A percentile compares a stretch with the other conserved stretches of the same genome.
phyloP scores from a whole-genome alignment of 2,329 filamentous ascomycete species.

The Fusarium verticillioides region DNA sequence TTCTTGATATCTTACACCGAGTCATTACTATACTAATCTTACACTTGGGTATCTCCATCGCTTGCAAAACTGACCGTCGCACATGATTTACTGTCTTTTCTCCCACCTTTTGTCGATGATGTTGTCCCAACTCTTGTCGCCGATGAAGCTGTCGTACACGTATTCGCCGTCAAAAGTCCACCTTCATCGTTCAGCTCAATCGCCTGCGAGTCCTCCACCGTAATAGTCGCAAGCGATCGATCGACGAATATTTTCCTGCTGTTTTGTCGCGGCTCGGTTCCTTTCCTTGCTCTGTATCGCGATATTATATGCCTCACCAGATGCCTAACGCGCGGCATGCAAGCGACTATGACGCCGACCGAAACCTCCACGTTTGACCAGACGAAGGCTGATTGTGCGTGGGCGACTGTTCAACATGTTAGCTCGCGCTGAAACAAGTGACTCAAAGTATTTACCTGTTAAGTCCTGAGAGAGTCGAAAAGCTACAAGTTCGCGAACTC shows the following conservation, averaged over 20 bases:
- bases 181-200: neutral
- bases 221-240: slow-evolving; percentile 15
- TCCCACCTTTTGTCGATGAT: neutral
- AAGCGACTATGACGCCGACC: slow-evolving; percentile 27
- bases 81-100: neutral
- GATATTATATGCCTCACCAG: neutral
- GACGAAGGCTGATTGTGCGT: slow-evolving; percentile 15
- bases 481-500: neutral
- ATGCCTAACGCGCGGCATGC: slow-evolving; percentile 26
- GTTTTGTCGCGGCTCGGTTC: neutral
- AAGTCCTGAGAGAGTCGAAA: slow-evolving; percentile 6
- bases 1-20: neutral
- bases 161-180: neutral
- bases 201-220: neutral
- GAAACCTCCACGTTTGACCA: slow-evolving; percentile 19
- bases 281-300: neutral
- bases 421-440: neutral
- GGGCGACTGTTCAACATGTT: neutral
- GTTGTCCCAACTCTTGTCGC: neutral
- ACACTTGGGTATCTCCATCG: slow-evolving; percentile 19
- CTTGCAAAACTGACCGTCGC: slow-evolving; percentile 6
- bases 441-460: neutral
- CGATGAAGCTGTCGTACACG: neutral
- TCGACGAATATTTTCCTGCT: slow-evolving; percentile 12
- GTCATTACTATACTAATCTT: neutral